phyloP scores from a whole-genome alignment of 768 basidiomycete species.

The Podaxis sp. region DNA sequence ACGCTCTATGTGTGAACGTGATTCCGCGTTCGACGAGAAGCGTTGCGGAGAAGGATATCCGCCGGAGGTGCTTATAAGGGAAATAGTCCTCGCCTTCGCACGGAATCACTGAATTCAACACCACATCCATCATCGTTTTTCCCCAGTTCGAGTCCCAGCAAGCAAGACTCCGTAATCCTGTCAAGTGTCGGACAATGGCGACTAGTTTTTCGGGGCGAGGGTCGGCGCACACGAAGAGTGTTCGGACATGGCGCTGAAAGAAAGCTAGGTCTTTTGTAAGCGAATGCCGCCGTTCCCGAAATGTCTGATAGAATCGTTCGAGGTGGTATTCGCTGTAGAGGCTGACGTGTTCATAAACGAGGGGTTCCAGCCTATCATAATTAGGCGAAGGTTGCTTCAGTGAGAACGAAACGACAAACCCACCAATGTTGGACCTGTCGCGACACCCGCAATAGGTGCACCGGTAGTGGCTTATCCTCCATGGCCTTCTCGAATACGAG shows the following conservation, averaged over 20 bases:
- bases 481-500: constrained; percentile 11
- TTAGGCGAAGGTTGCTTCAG: neutral
- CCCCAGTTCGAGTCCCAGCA: constrained; percentile 11
- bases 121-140: neutral
- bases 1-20: constrained; percentile 7
- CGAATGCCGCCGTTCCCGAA: neutral
- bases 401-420: neutral
- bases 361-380: constrained; percentile 8
- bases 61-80: constrained; percentile 2
- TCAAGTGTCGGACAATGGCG: neutral
- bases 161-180: constrained; percentile 5
- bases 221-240: constrained; percentile 2
- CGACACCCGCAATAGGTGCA: constrained; percentile 7
- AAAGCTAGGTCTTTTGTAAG: neutral
- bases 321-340: neutral
- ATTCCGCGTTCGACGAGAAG: neutral
- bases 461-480: constrained; percentile 1
- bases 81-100: neutral
- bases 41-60: constrained; percentile 10
- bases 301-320: constrained; percentile 5
- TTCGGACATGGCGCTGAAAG: constrained; percentile 7
- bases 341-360: constrained; percentile 7
- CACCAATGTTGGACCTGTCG: neutral
- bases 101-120: neutral
- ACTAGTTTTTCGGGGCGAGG: neutral